Evolutionary conservation across 495 filamentous ascomycete genomes (phyloP).

Genomic region (Tricharina praecox): DNA sequence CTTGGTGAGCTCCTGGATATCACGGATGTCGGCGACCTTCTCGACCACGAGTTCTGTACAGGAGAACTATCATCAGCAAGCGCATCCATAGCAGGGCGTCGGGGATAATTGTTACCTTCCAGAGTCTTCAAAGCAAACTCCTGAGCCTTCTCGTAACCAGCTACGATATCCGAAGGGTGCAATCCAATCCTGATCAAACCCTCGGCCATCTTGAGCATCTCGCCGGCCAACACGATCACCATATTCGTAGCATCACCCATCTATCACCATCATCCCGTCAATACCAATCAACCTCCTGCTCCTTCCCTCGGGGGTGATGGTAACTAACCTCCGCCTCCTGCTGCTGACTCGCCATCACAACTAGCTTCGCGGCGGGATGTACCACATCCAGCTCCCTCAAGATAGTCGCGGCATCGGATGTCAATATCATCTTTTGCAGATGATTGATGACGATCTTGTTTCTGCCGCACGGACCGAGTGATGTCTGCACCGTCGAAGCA

Average conservation of each 20-base stretch:
- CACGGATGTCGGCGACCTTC: constrained; percentile 67
- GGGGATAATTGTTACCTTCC: too few species aligned
- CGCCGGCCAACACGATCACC: constrained; percentile 89
- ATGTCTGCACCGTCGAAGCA: constrained; percentile 87
- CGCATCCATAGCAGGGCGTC: too few species aligned
- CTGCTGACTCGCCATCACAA: constrained; percentile 99
- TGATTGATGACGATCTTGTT: constrained; percentile 99
- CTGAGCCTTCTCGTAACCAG: constrained; percentile 87
- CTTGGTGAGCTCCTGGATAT: constrained; percentile 71
- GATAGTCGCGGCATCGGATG: constrained; percentile 94
- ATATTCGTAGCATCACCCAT: constrained; percentile 98
- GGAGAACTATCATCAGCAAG: too few species aligned
- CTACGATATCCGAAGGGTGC: constrained; percentile 90
- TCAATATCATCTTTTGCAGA: constrained; percentile 98
- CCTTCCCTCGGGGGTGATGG: neutral
- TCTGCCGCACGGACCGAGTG: constrained; percentile 88
- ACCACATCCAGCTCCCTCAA: constrained; percentile 95
- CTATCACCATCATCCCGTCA: constrained; percentile 20
- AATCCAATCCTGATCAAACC: constrained; percentile 87
- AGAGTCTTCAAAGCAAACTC: constrained; percentile 68
- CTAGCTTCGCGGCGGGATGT: constrained; percentile 89
- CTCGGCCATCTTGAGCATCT: constrained; percentile 93
- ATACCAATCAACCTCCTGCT: too few species aligned
- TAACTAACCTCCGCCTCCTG: constrained; percentile 60
- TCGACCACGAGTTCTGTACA: constrained; percentile 77